Percentiles rank a stretch among this genome's conserved stretches.
phyloP scores from a whole-genome alignment of 768 basidiomycete species.

The Leccinum incarnatum region DNA sequence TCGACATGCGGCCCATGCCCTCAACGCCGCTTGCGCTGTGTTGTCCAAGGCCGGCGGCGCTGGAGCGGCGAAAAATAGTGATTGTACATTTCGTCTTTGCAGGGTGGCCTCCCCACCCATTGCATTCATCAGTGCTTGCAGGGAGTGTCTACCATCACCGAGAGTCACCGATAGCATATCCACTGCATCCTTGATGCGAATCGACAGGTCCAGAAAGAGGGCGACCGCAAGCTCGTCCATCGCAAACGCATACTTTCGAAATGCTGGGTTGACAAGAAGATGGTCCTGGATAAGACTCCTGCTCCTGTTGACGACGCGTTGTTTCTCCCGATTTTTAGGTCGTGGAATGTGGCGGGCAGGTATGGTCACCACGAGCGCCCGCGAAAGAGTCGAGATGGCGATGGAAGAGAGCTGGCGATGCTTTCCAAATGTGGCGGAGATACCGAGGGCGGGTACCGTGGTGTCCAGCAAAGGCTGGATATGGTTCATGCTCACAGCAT shows the following conservation, averaged over 20 bases:
- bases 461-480: constrained; percentile 32
- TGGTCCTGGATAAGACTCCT: constrained; percentile 28
- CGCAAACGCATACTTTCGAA: constrained; percentile 39
- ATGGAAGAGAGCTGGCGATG: constrained; percentile 35
- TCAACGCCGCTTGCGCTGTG: constrained; percentile 30
- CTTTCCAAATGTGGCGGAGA: constrained; percentile 42
- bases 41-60: constrained; percentile 18
- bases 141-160: constrained; percentile 28
- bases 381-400: constrained; percentile 38
- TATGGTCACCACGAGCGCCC: constrained; percentile 36
- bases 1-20: constrained; percentile 46
- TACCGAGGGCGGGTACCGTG: constrained; percentile 31
- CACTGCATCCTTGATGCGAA: constrained; percentile 36
- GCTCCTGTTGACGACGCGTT: constrained; percentile 1
- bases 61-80: constrained; percentile 29
- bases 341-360: constrained; percentile 12
- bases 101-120: constrained; percentile 38
- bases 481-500: constrained; percentile 18
- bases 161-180: constrained; percentile 39
- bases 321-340: neutral
- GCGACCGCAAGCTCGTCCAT: constrained; percentile 46
- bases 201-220: constrained; percentile 37
- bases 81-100: constrained; percentile 23
- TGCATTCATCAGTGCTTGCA: constrained; percentile 32
- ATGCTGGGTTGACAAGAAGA: constrained; percentile 30